Evolutionary conservation across 805 yeast genomes (phyloP).

Genomic region (Clavispora fructus): DNA sequence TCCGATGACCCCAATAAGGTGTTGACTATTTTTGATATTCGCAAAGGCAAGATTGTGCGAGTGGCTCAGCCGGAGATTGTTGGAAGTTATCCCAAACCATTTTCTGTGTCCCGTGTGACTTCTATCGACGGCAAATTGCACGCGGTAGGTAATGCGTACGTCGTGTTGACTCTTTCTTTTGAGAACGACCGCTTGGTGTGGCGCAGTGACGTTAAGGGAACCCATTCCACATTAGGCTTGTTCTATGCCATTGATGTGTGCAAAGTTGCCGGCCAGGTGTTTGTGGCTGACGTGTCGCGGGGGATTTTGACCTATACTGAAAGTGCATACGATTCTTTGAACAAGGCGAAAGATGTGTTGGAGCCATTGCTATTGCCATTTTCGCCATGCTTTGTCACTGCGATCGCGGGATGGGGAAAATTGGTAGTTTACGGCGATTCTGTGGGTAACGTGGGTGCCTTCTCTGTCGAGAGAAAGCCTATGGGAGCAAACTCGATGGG

Average conservation of each 20-base stretch:
- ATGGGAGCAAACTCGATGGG: conserved; percentile 4
- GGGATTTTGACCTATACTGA: conserved; percentile 6
- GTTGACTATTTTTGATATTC: not conserved
- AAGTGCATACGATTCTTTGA: not conserved
- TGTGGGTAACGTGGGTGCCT: conserved; percentile 20
- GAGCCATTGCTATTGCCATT: not conserved
- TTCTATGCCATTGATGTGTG: conserved; percentile 12
- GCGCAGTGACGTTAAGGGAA: not conserved
- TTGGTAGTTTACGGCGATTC: conserved; percentile 22
- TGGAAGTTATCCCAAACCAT: not conserved
- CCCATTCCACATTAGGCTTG: not conserved
- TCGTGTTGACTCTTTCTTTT: not conserved
- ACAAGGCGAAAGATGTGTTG: not conserved
- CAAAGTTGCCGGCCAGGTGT: conserved; percentile 1
- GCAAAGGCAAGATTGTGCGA: not conserved
- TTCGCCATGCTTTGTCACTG: conserved; percentile 11
- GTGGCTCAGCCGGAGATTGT: not conserved
- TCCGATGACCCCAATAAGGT: not conserved
- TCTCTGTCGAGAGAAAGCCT: not conserved
- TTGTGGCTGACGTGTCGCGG: conserved; percentile 6
- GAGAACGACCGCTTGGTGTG: not conserved
- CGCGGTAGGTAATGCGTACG: not conserved
- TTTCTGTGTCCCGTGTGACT: not conserved
- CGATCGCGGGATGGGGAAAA: conserved; percentile 6
- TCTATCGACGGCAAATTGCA: not conserved